Percentiles rank a stretch among this genome's conserved stretches.
phyloP scores from a whole-genome alignment of 805 yeast genomes.

The Sungouiella thailandica region DNA sequence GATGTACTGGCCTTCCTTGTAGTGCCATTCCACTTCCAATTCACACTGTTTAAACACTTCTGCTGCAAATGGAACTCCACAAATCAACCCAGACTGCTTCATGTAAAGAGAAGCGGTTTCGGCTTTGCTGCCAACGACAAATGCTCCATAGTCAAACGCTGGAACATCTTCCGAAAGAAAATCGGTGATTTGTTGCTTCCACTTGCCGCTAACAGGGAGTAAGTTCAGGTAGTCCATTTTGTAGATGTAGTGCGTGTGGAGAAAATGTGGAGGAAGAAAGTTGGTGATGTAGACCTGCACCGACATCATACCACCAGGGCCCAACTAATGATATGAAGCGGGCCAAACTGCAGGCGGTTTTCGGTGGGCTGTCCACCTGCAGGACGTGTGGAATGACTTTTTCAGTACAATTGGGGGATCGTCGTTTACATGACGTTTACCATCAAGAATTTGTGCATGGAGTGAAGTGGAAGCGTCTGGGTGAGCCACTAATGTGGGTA shows the following conservation, averaged over 20 bases:
- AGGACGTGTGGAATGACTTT: slow-evolving; percentile 52
- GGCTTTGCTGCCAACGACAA: slow-evolving; percentile 75
- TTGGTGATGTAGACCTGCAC: too few species aligned
- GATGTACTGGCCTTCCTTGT: slow-evolving; percentile 58
- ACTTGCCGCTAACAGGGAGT: slow-evolving; percentile 69
- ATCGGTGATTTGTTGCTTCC: slow-evolving; percentile 74
- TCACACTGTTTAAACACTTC: slow-evolving; percentile 80
- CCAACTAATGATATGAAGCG: neutral
- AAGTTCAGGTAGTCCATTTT: slow-evolving; percentile 41
- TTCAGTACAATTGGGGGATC: slow-evolving; percentile 30
- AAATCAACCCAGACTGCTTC: slow-evolving; percentile 73
- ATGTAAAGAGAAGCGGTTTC: slow-evolving; percentile 77
- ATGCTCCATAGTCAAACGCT: slow-evolving; percentile 91
- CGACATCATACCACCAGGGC: neutral
- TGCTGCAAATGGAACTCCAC: slow-evolving; percentile 85
- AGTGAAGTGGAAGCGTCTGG: slow-evolving; percentile 30
- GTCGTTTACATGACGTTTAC: slow-evolving; percentile 44
- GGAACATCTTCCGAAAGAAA: slow-evolving; percentile 90
- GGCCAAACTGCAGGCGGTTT: neutral
- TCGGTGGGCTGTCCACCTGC: slow-evolving; percentile 29
- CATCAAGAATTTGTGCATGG: slow-evolving; percentile 50
- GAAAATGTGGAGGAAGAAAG: too few species aligned
- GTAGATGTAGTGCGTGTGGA: slow-evolving; percentile 9
- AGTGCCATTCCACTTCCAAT: slow-evolving; percentile 66
- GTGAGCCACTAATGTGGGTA: too few species aligned